Base-by-base conservation (phyloP, 2,329 filamentous ascomycete species). In the Talaromyces sp. region DNA sequence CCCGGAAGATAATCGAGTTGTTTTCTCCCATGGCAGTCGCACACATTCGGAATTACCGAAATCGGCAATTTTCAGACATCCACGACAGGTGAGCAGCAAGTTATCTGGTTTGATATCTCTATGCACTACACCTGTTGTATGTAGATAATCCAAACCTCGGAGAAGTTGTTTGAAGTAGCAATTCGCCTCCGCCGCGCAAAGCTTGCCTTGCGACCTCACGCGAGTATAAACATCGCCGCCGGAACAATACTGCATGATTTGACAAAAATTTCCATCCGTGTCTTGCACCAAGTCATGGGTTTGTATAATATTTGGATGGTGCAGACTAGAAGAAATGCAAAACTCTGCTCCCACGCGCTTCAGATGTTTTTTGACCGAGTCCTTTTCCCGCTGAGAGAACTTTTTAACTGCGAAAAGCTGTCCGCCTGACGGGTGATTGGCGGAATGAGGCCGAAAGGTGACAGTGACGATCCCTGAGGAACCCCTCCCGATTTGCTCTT, bases 101-200 rank as follows among this genome's bases (percentile, higher is more conserved):
- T 84, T 84, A 31, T 81, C 82, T 2, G 82, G 82, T 69, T 84
- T 84, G 45, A 84, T 68, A 62, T 84, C 82, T 50, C 84, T 77
- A 63, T 84, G 81, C 41, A 83, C 83, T 62, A 96, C 90, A 57
- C 91, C 91, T 89, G 95, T 95, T 70, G 94, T 89, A 75, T 96
- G 91, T 74, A 96, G 88, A 71, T 96, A 96, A 73, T 95, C 89
- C 52, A 96, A 89, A 61, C 91, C 91, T 58, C 90, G 87, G 89
- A 96, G 95, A 76, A 96, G 86, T 74, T 96, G 91, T 77, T 95
- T 93, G 80, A 96, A 96, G 74, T 90, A 92, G 75, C 91, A 96
- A 70, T 95, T 89, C 61, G 91, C 91, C 72, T 96, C 91, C 58
- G 83, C 78, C 36, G 61, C 36, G 31, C 46, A 90, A 21, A 96